A percentile compares a stretch with the other conserved stretches of the same genome.
These are phyloP conservation scores for Melaleuca quinquenervia DNA, from an alignment of 345 rosid genomes.

Conservation along the genomic window DNA sequence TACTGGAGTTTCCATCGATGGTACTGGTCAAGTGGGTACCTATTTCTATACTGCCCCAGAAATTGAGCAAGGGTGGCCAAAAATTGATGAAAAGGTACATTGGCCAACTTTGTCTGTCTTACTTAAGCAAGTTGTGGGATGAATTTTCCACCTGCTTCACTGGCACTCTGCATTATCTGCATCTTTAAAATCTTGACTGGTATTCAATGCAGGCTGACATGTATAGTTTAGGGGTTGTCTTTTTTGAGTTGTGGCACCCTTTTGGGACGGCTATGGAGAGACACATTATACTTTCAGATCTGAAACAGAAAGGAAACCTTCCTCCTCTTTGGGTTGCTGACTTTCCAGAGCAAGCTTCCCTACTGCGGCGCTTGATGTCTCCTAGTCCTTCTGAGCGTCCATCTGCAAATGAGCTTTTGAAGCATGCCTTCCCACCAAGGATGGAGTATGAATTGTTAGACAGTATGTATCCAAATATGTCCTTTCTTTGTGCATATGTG, in stretches of 20 bases:
- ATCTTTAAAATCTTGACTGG: constrained; percentile 3
- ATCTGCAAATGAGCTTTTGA: constrained; percentile 78
- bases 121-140: not conserved
- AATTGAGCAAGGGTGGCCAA: constrained; percentile 98
- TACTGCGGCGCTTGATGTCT: constrained; percentile 66
- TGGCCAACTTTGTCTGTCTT: constrained; percentile 1
- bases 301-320: constrained; percentile 78
- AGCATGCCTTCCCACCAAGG: constrained; percentile 76
- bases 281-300: constrained; percentile 50
- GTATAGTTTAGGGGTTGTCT: constrained; percentile 94
- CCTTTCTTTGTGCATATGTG: not conserved
- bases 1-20: constrained; percentile 64
- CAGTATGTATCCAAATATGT: constrained; percentile 34
- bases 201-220: constrained; percentile 63
- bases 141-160: not conserved
- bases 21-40: constrained; percentile 95
- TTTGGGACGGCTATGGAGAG: constrained; percentile 97
- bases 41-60: constrained; percentile 97
- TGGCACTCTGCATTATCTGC: not conserved
- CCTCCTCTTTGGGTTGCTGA: constrained; percentile 73
- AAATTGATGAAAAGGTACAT: constrained; percentile 90
- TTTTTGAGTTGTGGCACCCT: constrained; percentile 95
- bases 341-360: constrained; percentile 82
- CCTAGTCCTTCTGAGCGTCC: constrained; percentile 98
- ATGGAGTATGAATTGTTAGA: constrained; percentile 88